Conservation (phyloP, 2,329 filamentous ascomycete genomes). For the Colletotrichum brevisporum region DNA sequence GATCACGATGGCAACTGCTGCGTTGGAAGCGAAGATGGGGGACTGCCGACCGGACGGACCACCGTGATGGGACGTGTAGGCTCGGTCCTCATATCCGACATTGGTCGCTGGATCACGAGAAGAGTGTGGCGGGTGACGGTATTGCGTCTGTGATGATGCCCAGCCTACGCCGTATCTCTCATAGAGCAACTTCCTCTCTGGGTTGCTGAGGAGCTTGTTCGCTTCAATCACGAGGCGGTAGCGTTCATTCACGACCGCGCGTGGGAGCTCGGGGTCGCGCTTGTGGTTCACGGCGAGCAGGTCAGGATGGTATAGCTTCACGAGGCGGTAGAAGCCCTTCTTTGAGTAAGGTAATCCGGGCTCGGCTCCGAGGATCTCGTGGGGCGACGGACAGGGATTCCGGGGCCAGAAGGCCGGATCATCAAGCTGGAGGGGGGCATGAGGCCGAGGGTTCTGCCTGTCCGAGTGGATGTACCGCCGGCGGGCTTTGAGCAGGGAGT, state of each 20-base stretch:
- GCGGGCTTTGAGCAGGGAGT: slow-evolving; percentile 4
- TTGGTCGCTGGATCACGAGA: not conserved
- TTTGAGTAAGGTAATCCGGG: slow-evolving; percentile 38
- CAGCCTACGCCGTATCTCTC: slow-evolving; percentile 36
- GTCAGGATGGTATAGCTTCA: slow-evolving; percentile 44
- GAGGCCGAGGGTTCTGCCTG: not conserved
- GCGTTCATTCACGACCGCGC: slow-evolving; percentile 27
- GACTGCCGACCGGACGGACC: slow-evolving; percentile 3
- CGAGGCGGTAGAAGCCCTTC: slow-evolving; percentile 38
- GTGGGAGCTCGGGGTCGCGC: not conserved
- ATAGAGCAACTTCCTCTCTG: slow-evolving; percentile 32
- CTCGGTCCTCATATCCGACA: not conserved
- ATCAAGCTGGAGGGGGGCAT: not conserved
- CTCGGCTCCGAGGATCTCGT: slow-evolving; percentile 38
- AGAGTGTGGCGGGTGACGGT: not conserved
- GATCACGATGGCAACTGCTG: slow-evolving; percentile 31
- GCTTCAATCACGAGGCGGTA: slow-evolving; percentile 41
- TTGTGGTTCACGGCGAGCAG: slow-evolving; percentile 10
- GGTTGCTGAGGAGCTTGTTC: slow-evolving; percentile 38
- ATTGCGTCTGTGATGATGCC: not conserved
- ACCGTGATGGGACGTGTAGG: not conserved
- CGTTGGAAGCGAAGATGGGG: slow-evolving; percentile 38
- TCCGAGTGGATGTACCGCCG: slow-evolving; percentile 10
- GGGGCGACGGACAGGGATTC: slow-evolving; percentile 33
- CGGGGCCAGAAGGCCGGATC: slow-evolving; percentile 33